Evolutionary conservation across 1,139 yeast species (phyloP).

Genomic region (Candida tropicalis): DNA sequence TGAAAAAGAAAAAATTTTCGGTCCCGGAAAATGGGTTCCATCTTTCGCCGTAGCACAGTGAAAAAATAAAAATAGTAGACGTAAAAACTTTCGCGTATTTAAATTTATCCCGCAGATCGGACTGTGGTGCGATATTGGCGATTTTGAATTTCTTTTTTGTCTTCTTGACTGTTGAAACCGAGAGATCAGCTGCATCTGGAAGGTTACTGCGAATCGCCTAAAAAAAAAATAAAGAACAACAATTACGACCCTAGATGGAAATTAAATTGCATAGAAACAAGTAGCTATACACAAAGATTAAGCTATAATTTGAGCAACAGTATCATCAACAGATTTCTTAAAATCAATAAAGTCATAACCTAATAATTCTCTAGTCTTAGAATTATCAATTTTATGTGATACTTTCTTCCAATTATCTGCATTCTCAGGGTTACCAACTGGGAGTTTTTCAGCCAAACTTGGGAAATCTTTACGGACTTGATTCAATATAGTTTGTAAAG

Average conservation of each 20-base stretch:
- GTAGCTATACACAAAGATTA: background rate
- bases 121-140: background rate
- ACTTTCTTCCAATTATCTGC: slow-evolving; percentile 6
- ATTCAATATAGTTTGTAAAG: slow-evolving; percentile 25
- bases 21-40: background rate
- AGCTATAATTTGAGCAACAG: slow-evolving; percentile 38
- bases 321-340: slow-evolving; percentile 40
- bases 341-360: slow-evolving; percentile 40
- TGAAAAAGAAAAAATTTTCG: slow-evolving; percentile 1
- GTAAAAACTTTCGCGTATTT: background rate
- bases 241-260: no score
- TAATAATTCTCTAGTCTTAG: slow-evolving; percentile 32
- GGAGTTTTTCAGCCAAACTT: slow-evolving; percentile 18
- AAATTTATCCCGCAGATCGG: slow-evolving; percentile 3
- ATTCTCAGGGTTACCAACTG: slow-evolving; percentile 12
- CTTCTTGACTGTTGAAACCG: no score
- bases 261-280: no score
- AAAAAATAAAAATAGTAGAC: background rate
- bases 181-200: background rate
- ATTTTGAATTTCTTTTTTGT: background rate
- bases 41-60: background rate
- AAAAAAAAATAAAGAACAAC: no score
- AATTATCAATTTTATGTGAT: slow-evolving; percentile 14
- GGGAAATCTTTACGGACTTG: slow-evolving; percentile 25
- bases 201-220: slow-evolving; percentile 6